Conservation (phyloP, 495 filamentous ascomycete species). For the Penicillium cataractarum region DNA sequence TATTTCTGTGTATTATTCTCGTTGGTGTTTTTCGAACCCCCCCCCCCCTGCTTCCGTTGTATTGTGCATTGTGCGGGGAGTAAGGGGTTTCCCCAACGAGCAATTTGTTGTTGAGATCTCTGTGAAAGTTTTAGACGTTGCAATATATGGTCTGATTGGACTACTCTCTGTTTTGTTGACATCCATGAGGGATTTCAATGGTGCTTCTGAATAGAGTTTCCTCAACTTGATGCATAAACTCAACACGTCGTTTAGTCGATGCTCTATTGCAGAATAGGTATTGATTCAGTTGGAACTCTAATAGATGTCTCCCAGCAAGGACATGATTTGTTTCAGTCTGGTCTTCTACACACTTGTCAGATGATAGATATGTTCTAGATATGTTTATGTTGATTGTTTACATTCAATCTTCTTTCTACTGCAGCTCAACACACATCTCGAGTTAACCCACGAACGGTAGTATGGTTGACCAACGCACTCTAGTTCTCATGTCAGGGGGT, state of each 20-base stretch:
- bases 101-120: constrained; percentile 12
- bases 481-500: too few species aligned
- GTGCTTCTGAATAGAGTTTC: background rate
- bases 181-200: background rate
- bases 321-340: background rate
- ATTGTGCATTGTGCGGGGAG: background rate
- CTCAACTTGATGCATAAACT: background rate
- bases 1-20: constrained; percentile 18
- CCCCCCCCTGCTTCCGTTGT: constrained; percentile 11
- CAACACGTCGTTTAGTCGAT: background rate
- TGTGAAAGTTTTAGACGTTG: constrained; percentile 2
- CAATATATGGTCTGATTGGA: constrained; percentile 4
- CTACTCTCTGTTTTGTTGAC: background rate
- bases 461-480: too few species aligned
- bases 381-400: background rate
- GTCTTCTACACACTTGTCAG: background rate
- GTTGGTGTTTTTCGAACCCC: background rate
- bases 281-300: background rate
- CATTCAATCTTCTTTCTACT: too few species aligned
- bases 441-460: too few species aligned
- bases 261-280: too few species aligned
- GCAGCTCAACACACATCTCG: too few species aligned
- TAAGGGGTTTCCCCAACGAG: constrained; percentile 14
- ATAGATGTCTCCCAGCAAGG: background rate
- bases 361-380: background rate